phyloP scores from a whole-genome alignment of 805 yeast species.

The Ogataea salicorniae region DNA sequence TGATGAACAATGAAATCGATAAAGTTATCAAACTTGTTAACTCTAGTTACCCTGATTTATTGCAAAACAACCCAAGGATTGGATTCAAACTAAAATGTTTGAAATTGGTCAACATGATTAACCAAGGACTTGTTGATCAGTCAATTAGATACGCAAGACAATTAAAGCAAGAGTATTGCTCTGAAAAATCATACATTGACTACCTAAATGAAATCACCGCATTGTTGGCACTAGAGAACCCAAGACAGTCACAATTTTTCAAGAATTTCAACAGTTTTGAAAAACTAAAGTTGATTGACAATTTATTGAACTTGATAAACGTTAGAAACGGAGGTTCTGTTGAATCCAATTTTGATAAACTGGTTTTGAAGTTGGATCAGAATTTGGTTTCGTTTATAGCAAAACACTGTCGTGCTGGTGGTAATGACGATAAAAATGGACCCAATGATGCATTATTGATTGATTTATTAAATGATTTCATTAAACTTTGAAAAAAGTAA shows the following conservation, averaged over 20 bases:
- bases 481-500: conserved; percentile 23
- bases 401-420: conserved; percentile 16
- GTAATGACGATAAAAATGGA: conserved; percentile 20
- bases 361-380: conserved; percentile 18
- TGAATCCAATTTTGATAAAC: conserved; percentile 21
- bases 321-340: conserved; percentile 7
- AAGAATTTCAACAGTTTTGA: conserved; percentile 33
- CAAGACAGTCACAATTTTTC: conserved; percentile 33
- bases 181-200: conserved; percentile 27
- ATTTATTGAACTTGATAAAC: conserved; percentile 34
- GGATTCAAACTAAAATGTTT: conserved; percentile 39
- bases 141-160: conserved; percentile 37
- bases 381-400: conserved; percentile 6
- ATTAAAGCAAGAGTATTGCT: conserved; percentile 29
- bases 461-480: conserved; percentile 43
- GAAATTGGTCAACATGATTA: conserved; percentile 38
- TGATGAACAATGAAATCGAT: conserved; percentile 42
- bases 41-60: conserved; percentile 34
- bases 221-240: conserved; percentile 49
- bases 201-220: conserved; percentile 43
- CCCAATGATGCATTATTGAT: conserved; percentile 32
- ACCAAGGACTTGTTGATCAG: conserved; percentile 20
- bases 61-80: conserved; percentile 29
- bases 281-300: conserved; percentile 35
- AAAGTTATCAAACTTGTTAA: conserved; percentile 36